These are phyloP conservation scores for grape (Vitis vinifera) DNA, from an alignment of 164 flowering plant genomes.

Conservation along the genomic window ASM3070453v1 NC_081813.1:194001-194500, in stretches of 20 bases:
- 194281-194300: slow-evolving; percentile 95
- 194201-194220: slow-evolving; percentile 13
- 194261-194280: slow-evolving; percentile 96
- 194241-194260: slow-evolving; percentile 95
- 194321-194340: slow-evolving; percentile 95
- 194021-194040: slow-evolving; percentile 97
- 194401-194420: slow-evolving; percentile 2
- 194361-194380: slow-evolving; percentile 94
- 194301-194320: slow-evolving; percentile 93
- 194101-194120: slow-evolving; percentile 89
- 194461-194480: too few relatives aligned
- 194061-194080: slow-evolving; percentile 92
- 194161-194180: not conserved
- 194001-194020: slow-evolving; percentile 94
- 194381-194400: slow-evolving; percentile 97
- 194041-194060: slow-evolving; percentile 96
- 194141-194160: not conserved
- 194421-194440: not conserved
- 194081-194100: slow-evolving; percentile 99
- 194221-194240: slow-evolving; percentile 99
- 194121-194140: not conserved
- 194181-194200: too few relatives aligned
- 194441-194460: too few relatives aligned
- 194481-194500: not conserved
- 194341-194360: slow-evolving; percentile 94